phyloP scores from a whole-genome alignment of 78 protist species.

The Dictyostelium firmibasis region DNA sequence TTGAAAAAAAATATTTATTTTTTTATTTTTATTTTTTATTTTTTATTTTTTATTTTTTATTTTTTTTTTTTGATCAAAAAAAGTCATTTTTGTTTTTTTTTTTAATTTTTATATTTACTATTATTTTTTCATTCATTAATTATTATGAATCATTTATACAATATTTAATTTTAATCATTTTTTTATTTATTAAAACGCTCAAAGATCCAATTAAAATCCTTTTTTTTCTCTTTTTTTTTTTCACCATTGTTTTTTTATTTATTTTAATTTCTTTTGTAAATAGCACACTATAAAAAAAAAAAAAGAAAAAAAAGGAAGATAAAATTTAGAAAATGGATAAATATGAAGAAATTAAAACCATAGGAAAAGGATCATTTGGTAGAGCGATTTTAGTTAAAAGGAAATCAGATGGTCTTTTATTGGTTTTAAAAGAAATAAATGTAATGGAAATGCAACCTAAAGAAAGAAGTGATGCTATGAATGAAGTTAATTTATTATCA shows the following conservation, averaged over 20 bases:
- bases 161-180: background rate
- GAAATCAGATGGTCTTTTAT: conserved; percentile 2
- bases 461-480: conserved; percentile 80
- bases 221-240: background rate
- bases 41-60: no score
- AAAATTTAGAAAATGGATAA: conserved; percentile 35
- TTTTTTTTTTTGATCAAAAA: no score
- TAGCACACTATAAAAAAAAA: no score
- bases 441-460: conserved; percentile 57
- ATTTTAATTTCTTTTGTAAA: no score
- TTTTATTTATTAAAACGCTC: background rate
- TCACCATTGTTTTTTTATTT: no score
- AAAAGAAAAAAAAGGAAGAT: background rate
- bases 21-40: no score
- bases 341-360: conserved; percentile 70
- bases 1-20: background rate
- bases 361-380: conserved; percentile 94
- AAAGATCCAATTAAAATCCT: background rate
- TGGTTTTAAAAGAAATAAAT: conserved; percentile 91
- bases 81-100: no score
- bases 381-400: conserved; percentile 81
- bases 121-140: no score
- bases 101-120: background rate
- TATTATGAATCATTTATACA: background rate
- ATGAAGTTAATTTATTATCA: conserved; percentile 81